Base-by-base conservation (phyloP, 805 yeast genomes). In the Danielozyma ontarioensis region DNA sequence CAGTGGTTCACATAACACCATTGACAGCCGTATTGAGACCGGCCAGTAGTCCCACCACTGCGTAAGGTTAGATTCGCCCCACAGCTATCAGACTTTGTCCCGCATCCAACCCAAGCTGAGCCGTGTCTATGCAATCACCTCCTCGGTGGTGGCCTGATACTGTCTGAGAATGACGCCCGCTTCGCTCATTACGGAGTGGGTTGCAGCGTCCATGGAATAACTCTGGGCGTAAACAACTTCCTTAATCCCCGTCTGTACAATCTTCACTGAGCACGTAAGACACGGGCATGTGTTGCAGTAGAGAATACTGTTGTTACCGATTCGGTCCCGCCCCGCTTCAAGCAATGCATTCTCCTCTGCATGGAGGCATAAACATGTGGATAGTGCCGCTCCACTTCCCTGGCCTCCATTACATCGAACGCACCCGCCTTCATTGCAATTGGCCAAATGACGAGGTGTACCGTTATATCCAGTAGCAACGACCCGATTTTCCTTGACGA, bases 271-370 rank as follows among this genome's bases (percentile, higher is more conserved):
- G 54, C 99, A 93, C 0, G 98, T 93, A 38, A 93, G 65, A 54
- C 99, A 93, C 0, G 99, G 99, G 50, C 98, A 85, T 0, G 99
- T 93, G 56, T 93, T 93, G 61, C 98, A 93, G 55, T 93, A 93
- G 36, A 88, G 59, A 0, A 77, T 78, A 6, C 85, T 79, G 14
- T 46, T 51, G 8, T 59, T 59, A 0, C 84, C 84, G 8, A 86
- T 73, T 35, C 97, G 65, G 44, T 84, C 95, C 42, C 97, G 70
- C 1, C 98, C 98, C 5, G 96, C 86, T 55, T 93, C 98, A 32
- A 93, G 58, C 25, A 93, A 64, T 0, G 98, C 97, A 55, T 93
- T 93, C 48, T 93, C 99, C 55, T 93, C 99, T 0, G 97, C 98
- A 56, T 93, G 99, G 22, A 93, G 60, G 56, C 99, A 93, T 31